Percentiles rank a stretch among this genome's conserved stretches.
Conservation (phyloP, 2,329 filamentous ascomycete genomes). For the Fusarium sp. region DNA sequence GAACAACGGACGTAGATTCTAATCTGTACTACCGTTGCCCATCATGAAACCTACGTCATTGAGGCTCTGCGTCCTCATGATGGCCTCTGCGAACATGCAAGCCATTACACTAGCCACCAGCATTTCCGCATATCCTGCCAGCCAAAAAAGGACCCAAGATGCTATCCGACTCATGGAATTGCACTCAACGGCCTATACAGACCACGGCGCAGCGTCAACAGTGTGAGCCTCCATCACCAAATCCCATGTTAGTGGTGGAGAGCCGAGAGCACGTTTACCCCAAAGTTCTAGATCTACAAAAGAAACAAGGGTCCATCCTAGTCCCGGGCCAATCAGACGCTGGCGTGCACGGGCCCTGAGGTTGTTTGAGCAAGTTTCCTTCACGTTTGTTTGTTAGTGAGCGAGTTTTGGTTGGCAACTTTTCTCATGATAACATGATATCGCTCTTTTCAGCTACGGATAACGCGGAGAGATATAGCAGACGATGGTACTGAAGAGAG, state of each 20-base stretch:
- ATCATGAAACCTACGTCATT: slow-evolving; percentile 41
- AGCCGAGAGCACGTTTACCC: slow-evolving; percentile 29
- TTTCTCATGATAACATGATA: not conserved
- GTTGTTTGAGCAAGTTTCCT: slow-evolving; percentile 55
- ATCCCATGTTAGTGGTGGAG: slow-evolving; percentile 27
- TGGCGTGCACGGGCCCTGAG: slow-evolving; percentile 45
- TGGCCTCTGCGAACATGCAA: not conserved
- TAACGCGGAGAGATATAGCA: slow-evolving; percentile 13
- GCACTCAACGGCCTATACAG: too few species aligned
- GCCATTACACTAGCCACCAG: slow-evolving; percentile 3
- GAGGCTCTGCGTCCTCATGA: slow-evolving; percentile 34
- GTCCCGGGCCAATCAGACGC: slow-evolving; percentile 34
- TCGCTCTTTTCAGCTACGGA: slow-evolving; percentile 9
- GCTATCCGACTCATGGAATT: not conserved
- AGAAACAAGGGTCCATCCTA: slow-evolving; percentile 28
- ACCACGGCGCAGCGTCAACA: not conserved
- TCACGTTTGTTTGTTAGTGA: slow-evolving; percentile 27
- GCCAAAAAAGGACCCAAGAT: not conserved
- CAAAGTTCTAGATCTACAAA: slow-evolving; percentile 20
- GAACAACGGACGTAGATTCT: too few species aligned
- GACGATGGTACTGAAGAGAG: not conserved
- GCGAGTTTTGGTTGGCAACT: slow-evolving; percentile 16
- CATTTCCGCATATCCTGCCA: not conserved
- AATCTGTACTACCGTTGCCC: not conserved
- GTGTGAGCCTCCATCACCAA: slow-evolving; percentile 17